These are phyloP conservation scores for Rhodofomes roseus DNA, from an alignment of 1,284 basidiomycete genomes.

Conservation along the genomic window DNA sequence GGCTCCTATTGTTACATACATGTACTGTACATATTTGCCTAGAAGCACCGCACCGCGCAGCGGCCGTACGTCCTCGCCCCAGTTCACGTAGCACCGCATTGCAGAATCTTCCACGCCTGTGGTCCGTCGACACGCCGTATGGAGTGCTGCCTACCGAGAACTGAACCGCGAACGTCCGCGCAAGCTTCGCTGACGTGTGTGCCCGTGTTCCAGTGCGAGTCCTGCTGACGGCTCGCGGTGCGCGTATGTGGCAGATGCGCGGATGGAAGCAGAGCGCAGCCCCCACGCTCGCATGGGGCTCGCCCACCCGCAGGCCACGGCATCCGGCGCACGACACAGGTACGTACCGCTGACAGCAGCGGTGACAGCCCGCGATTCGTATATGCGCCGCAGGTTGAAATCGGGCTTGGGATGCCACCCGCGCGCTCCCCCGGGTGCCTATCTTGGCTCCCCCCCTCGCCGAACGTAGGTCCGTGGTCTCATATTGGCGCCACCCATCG, in stretches of 20 bases:
- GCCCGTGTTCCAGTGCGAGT: too few species aligned
- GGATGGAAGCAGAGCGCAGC: not conserved
- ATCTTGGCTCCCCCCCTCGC: not conserved
- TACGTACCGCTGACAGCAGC: too few species aligned
- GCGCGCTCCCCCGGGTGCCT: not conserved
- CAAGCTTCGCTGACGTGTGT: constrained; percentile 2
- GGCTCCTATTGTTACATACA: constrained; percentile 1
- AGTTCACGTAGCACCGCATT: not conserved
- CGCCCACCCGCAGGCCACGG: too few species aligned
- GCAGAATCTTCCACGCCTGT: constrained; percentile 1
- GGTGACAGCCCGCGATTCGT: too few species aligned
- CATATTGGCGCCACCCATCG: too few species aligned
- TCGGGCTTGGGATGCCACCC: too few species aligned
- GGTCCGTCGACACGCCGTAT: not conserved
- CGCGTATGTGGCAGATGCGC: not conserved
- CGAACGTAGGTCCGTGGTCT: not conserved
- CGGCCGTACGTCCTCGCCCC: not conserved
- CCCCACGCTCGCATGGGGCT: too few species aligned
- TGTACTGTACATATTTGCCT: constrained; percentile 1
- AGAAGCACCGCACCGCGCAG: not conserved
- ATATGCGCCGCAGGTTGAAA: not conserved
- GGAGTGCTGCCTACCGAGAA: not conserved
- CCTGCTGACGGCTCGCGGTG: not conserved
- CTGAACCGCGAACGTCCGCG: not conserved
- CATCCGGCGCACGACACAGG: too few species aligned